Evolutionary conservation across 2,329 filamentous ascomycete genomes (phyloP), one percentile per base, ranked within the genome.

Genomic region (Pseudocercospora fijiensis): DNA sequence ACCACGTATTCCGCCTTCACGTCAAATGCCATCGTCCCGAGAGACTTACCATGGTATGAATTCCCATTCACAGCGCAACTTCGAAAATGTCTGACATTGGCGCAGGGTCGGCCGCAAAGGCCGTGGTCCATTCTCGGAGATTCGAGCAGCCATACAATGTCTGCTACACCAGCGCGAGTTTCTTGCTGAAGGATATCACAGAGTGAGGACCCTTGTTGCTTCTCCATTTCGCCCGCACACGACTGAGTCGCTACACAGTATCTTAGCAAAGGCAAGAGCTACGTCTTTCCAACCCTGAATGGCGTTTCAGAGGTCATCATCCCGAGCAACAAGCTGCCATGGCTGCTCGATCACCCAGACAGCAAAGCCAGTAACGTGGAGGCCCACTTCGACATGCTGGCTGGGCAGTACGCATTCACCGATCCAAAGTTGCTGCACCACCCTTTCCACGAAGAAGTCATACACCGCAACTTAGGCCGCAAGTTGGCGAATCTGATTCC

Each of bases 311-410:
- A 67, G 18, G 61, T 71, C n/a, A 61, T 70, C 24, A 61, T 70
- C 7, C 70, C 70, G 9, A 65, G 59, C 16, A 43, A 63, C n/a
- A 63, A 69, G 33, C 51, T 71, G 13, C 60, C 57, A 13, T 81
- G 79, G 79, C 72, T 82, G 51, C 68, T 80, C 18, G 76, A 79
- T 30, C 76, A 80, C 60, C 77, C 80, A 1, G 79, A 81, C 59
- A 63, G 69, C 30, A 68, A 79, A 16, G 67, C 79, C 10, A 78
- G 74, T 57, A 71, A 73, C 2, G 67, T 67, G 10, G 76, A 71
- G 11, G 73, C 76, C 13, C 78, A 80, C 61, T 76, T 76, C 60
- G 77, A 80, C 33, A 26, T 65, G 0, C 66, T 81, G 13, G 70
- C 75, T 24, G 78, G 75, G 24, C 72, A 77, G 0, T 80, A 79